Conservation (phyloP, 176 grass and related monocot genomes). For the Thinopyrum elongatum region DNA sequence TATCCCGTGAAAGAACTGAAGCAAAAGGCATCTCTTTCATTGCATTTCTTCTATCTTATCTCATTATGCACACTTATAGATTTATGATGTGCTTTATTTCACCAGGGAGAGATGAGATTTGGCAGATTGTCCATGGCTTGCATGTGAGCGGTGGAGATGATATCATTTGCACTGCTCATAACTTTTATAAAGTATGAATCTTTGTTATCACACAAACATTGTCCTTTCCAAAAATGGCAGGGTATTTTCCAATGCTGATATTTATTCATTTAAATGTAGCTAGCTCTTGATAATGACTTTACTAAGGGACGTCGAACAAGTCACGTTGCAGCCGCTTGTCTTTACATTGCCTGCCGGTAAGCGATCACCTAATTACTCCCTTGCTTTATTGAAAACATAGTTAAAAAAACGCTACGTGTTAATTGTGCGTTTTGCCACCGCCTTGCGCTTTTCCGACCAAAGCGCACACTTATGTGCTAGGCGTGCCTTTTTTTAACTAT, state of each 20-base stretch:
- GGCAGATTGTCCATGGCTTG: conserved; percentile 55
- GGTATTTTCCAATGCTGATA: conserved; percentile 9
- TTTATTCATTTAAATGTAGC: conserved; percentile 52
- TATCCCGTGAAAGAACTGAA: conserved; percentile 82
- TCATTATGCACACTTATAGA: not conserved
- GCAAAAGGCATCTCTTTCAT: conserved; percentile 41
- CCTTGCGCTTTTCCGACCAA: too few species aligned
- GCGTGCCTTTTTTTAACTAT: too few species aligned
- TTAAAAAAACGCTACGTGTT: too few species aligned
- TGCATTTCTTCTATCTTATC: conserved; percentile 7
- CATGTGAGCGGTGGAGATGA: conserved; percentile 64
- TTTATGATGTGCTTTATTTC: conserved; percentile 20
- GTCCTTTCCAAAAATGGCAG: conserved; percentile 26
- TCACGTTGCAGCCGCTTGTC: conserved; percentile 80
- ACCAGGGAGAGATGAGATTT: conserved; percentile 72
- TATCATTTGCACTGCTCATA: conserved; percentile 58
- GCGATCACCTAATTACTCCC: not conserved
- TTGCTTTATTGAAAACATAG: not conserved
- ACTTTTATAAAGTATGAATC: conserved; percentile 60
- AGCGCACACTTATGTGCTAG: too few species aligned
- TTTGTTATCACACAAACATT: not conserved
- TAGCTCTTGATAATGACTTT: conserved; percentile 77
- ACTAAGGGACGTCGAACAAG: conserved; percentile 71
- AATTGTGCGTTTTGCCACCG: too few species aligned
- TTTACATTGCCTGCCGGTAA: conserved; percentile 94